Conservation (phyloP, 257 asterid genomes). For the Solanum clarkiae region DNA sequence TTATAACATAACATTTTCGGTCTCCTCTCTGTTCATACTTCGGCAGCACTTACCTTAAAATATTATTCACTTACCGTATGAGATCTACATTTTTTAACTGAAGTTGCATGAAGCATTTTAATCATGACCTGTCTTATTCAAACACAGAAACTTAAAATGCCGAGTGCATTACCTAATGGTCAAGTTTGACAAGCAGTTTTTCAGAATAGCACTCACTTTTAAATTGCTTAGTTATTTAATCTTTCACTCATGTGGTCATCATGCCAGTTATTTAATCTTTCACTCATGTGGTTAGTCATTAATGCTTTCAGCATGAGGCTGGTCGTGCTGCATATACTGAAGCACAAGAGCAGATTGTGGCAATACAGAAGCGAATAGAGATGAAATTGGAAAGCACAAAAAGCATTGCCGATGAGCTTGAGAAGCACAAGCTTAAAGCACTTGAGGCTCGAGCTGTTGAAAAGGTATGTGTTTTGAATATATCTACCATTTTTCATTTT, state of each 20-base stretch:
- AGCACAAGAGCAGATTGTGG: slow-evolving; percentile 67
- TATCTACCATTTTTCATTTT: background rate
- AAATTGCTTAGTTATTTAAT: background rate
- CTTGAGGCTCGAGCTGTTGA: background rate
- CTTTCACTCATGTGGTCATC: background rate
- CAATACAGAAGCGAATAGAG: slow-evolving; percentile 38
- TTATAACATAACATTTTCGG: background rate
- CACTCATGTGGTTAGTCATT: background rate
- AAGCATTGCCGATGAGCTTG: background rate
- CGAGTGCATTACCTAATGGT: background rate
- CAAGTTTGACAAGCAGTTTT: background rate
- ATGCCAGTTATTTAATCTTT: background rate
- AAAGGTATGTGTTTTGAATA: background rate
- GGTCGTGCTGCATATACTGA: slow-evolving; percentile 73
- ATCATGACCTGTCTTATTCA: background rate
- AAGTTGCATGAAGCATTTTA: background rate
- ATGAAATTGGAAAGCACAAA: slow-evolving; percentile 35
- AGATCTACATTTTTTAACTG: background rate
- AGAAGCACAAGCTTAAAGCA: background rate
- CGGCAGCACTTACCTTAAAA: background rate
- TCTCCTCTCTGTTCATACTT: background rate
- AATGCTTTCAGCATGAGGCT: slow-evolving; percentile 61
- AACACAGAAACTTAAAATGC: background rate
- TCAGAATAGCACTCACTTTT: background rate
- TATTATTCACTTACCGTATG: background rate